These are phyloP conservation scores for Phlyctochytrium arcticum DNA, from an alignment of 192 early-diverging fungal genomes.

Conservation along the genomic window DNA sequence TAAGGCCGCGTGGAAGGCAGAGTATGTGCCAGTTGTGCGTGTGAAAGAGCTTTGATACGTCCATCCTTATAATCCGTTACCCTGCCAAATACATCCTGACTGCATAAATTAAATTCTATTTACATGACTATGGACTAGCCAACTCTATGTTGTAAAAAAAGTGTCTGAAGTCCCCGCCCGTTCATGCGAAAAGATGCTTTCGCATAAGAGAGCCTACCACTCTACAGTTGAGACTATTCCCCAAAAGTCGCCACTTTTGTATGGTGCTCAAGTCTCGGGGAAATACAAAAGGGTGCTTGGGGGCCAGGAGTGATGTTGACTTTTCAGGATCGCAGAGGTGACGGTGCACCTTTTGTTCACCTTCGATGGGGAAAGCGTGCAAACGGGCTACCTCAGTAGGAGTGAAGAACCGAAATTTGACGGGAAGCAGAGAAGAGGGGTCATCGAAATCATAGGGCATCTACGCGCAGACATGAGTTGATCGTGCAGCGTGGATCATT, in stretches of 20 bases:
- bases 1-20: conserved; percentile 1
- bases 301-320: no score
- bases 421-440: conserved; percentile 55
- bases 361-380: conserved; percentile 69
- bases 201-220: conserved; percentile 72
- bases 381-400: conserved; percentile 74
- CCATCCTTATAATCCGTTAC: no score
- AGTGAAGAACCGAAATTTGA: conserved; percentile 75
- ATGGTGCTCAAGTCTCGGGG: conserved; percentile 58
- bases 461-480: conserved; percentile 18
- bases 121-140: no score
- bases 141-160: no score
- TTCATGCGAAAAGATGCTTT: conserved; percentile 6
- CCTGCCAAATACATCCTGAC: no score
- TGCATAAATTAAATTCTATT: no score
- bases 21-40: background rate
- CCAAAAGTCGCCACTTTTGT: conserved; percentile 81
- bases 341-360: background rate
- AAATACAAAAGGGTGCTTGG: conserved; percentile 55
- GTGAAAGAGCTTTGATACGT: background rate
- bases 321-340: background rate
- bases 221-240: conserved; percentile 84
- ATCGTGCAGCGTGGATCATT: background rate
- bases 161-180: no score
- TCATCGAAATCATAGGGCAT: conserved; percentile 57